Conservation (phyloP, 2,329 filamentous ascomycete genomes). For the Fusarium transvaalense region DNA sequence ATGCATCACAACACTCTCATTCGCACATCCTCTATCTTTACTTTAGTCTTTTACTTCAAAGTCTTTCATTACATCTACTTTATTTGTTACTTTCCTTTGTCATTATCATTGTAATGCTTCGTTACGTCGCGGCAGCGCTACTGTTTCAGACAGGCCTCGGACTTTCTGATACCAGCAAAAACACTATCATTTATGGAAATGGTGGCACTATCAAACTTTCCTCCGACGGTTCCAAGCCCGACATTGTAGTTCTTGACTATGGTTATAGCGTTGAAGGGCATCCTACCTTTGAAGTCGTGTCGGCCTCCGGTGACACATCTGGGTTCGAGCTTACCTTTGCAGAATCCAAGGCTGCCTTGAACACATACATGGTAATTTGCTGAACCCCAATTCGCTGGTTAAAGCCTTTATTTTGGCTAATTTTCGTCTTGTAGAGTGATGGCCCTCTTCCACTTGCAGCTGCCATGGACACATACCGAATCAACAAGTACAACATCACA, state of each 20-base stretch:
- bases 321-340: not conserved
- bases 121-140: not conserved
- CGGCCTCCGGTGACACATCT: not conserved
- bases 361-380: not conserved
- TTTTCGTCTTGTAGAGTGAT: constrained; percentile 1
- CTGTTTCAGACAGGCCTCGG: not conserved
- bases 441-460: constrained; percentile 1
- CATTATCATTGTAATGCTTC: too few species aligned
- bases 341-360: not conserved
- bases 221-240: not conserved
- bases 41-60: not conserved
- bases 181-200: not conserved
- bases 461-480: constrained; percentile 3
- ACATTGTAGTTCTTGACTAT: not conserved
- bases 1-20: not conserved
- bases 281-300: not conserved
- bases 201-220: not conserved
- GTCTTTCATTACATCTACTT: too few species aligned
- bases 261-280: not conserved
- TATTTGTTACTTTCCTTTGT: too few species aligned
- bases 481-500: constrained; percentile 4
- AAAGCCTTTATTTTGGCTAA: too few species aligned
- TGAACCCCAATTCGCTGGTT: too few species aligned
- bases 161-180: fast-evolving
- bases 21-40: not conserved